Base-by-base conservation (phyloP, 345 rosid species). In the Eucalyptus polybractea region DNA sequence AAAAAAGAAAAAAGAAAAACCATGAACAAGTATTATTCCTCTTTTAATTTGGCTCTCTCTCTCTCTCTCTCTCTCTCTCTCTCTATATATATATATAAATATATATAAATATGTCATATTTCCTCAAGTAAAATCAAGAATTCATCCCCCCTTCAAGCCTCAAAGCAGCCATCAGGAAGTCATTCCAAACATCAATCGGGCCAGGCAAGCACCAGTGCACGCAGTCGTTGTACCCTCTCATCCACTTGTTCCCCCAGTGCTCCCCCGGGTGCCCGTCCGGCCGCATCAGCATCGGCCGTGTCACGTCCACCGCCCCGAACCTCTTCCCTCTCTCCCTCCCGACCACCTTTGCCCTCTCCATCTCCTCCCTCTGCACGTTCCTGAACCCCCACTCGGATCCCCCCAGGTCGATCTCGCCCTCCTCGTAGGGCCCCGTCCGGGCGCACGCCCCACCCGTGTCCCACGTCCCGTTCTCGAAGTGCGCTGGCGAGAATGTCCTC, bases 201-300 rank as follows among this genome's bases (percentile, higher is more conserved):
- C 99, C 99, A 0, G 99, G 99, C 90, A 97, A 88, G 93, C 99
- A 97, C 99, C 99, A 95, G 86, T 96, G 98, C 19, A 94, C 94
- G 69, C 98, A 97, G 88, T 97, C 98, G 37, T 93, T 97, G 50
- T 89, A 96, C 10, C 98, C 99, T 54, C 89, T 95, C 97, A 94
- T 95, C 99, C 96, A 94, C 89, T 93, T 92, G 87, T 97, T 97
- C 13, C 95, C 97, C 98, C 97, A 95, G 86, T 88, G 89, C 47
- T 89, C 91, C 45, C 95, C 93, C 0, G 99, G 99, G 53, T 97
- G 99, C 10, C 98, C 99, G 86, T 97, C 98, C 1, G 98, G 95
- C 89, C 98, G 94, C 97, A 97, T 94, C 60, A 93, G 51, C 99
- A 94, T 96, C 6, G 95, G 95, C 90, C 88, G 92, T 0, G 97